phyloP scores from a whole-genome alignment of 352 stramenopile species.

The Phytopythium ostracodes region DNA sequence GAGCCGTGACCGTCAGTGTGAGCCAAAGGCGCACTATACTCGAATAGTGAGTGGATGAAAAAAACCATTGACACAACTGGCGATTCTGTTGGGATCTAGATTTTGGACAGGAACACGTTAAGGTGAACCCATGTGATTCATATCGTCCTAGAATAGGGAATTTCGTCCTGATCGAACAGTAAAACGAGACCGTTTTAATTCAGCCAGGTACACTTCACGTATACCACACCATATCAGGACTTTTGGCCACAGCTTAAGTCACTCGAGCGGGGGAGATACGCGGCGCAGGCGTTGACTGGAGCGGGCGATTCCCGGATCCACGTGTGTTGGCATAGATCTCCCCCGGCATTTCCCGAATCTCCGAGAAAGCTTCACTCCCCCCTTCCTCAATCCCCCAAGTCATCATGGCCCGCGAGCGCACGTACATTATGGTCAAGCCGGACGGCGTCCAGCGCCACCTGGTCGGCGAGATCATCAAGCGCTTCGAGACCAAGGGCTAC shows the following conservation, averaged over 20 bases:
- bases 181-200: neutral
- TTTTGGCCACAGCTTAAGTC: neutral
- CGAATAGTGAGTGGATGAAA: neutral
- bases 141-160: neutral
- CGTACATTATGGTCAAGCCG: constrained; percentile 96
- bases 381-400: neutral
- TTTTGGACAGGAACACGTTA: too few species aligned
- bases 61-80: neutral
- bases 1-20: neutral
- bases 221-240: neutral
- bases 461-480: constrained; percentile 96
- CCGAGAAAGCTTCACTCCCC: constrained; percentile 2
- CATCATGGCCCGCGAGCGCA: constrained; percentile 54
- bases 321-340: neutral
- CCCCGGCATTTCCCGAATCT: constrained; percentile 6
- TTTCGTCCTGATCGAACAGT: neutral
- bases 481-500: constrained; percentile 98
- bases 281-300: neutral
- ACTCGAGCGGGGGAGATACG: neutral
- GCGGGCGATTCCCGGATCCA: neutral
- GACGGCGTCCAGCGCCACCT: constrained; percentile 96
- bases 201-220: neutral
- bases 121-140: constrained; percentile 3
- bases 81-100: neutral
- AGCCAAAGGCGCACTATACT: neutral